Conservation (phyloP, 1,284 basidiomycete species). For the Cryptococcus sp. region DNA sequence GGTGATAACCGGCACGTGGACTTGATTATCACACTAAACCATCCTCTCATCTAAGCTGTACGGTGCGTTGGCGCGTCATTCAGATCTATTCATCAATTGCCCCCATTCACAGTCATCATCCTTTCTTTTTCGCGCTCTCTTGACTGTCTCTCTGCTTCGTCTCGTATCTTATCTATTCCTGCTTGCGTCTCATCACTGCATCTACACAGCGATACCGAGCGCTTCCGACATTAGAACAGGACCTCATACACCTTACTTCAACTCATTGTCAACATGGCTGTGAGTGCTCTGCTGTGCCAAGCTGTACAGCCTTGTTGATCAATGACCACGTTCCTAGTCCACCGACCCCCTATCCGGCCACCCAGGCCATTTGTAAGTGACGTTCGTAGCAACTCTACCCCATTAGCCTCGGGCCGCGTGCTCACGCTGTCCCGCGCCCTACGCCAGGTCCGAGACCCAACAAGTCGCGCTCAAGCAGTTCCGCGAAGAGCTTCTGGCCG, state of each 20-base stretch:
- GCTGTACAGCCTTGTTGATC: neutral
- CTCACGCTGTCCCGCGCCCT: neutral
- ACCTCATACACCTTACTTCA: neutral
- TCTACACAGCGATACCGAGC: neutral
- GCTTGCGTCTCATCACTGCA: neutral
- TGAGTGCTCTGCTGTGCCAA: neutral
- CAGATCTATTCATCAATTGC: neutral
- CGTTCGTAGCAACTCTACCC: neutral
- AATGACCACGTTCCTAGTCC: constrained; percentile 2
- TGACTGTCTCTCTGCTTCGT: neutral
- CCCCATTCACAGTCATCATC: neutral
- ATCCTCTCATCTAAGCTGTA: no score
- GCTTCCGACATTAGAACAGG: neutral
- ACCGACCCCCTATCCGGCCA: constrained; percentile 68
- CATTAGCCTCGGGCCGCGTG: neutral
- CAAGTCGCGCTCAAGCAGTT: constrained; percentile 71
- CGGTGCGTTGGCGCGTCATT: neutral
- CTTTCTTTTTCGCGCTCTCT: neutral
- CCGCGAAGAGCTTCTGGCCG: constrained; percentile 62
- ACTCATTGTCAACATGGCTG: neutral
- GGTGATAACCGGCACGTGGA: no score
- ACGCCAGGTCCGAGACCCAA: constrained; percentile 60
- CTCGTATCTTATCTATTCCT: neutral
- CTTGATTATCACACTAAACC: no score
- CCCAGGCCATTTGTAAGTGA: constrained; percentile 70